phyloP scores from a whole-genome alignment of 2,329 filamentous ascomycete species.

The Microdochium nivale region DNA sequence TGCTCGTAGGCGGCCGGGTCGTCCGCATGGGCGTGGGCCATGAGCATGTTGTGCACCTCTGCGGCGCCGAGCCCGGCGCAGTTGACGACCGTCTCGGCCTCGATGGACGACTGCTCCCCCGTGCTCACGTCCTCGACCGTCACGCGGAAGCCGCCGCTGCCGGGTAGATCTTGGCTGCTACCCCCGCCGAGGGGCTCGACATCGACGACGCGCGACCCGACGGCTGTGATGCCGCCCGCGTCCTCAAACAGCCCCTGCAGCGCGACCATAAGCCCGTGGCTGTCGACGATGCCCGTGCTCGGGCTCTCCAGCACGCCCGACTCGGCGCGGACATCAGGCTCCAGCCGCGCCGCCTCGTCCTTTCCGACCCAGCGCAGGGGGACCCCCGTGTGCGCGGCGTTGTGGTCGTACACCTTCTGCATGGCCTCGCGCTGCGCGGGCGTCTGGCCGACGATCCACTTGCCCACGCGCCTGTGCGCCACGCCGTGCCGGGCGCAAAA shows the following conservation, averaged over 20 bases:
- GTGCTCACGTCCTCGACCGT: constrained; percentile 36
- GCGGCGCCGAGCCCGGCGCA: constrained; percentile 75
- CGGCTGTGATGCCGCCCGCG: constrained; percentile 63
- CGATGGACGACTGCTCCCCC: constrained; percentile 50
- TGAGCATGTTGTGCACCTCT: constrained; percentile 71
- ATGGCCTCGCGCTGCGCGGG: constrained; percentile 57
- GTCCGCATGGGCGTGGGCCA: constrained; percentile 8
- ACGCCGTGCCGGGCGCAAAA: constrained; percentile 63
- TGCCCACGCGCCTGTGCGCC: constrained; percentile 67
- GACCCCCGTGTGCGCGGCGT: constrained; percentile 33
- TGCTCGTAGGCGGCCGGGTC: not conserved
- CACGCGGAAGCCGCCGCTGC: constrained; percentile 61
- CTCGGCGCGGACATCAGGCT: constrained; percentile 67
- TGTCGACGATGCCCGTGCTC: constrained; percentile 85
- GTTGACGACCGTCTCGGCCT: constrained; percentile 72
- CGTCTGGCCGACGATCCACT: constrained; percentile 92
- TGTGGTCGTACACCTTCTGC: constrained; percentile 37
- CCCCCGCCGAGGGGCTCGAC: constrained; percentile 40
- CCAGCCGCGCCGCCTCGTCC: constrained; percentile 52
- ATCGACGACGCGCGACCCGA: constrained; percentile 55
- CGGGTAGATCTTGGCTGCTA: constrained; percentile 24
- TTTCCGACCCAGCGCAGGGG: constrained; percentile 62
- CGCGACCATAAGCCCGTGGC: constrained; percentile 74
- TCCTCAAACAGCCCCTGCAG: constrained; percentile 72
- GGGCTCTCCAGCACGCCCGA: constrained; percentile 74